Conservation (phyloP, 129 eudicot species). For the Chrysanthemum seticuspe region DNA sequence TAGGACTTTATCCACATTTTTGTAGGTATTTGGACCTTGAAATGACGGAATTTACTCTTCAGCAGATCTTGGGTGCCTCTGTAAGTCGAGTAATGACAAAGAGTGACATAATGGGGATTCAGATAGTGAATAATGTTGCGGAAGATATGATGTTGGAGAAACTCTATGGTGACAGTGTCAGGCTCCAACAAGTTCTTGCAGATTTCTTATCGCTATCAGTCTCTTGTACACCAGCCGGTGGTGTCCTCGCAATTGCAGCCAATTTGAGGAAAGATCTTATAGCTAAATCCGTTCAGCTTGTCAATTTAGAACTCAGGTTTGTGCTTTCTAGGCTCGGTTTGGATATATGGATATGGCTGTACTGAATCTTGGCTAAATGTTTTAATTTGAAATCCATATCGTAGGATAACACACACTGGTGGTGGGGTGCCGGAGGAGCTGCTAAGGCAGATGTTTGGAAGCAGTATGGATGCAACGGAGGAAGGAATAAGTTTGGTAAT, state of each 20-base stretch:
- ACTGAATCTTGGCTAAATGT: not conserved
- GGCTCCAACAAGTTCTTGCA: slow-evolving; percentile 93
- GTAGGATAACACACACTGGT: slow-evolving; percentile 87
- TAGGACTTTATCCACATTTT: not conserved
- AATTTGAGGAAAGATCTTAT: slow-evolving; percentile 45
- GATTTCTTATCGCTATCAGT: slow-evolving; percentile 69
- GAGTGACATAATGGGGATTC: slow-evolving; percentile 73
- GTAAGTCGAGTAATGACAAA: slow-evolving; percentile 80
- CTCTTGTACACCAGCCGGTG: slow-evolving; percentile 68
- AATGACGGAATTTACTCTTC: slow-evolving; percentile 82
- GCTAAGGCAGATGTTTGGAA: slow-evolving; percentile 84
- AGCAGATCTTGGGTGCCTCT: slow-evolving; percentile 72
- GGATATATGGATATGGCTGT: too few relatives aligned
- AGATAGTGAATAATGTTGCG: slow-evolving; percentile 42
- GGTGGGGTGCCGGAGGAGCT: slow-evolving; percentile 80
- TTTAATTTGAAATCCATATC: not conserved
- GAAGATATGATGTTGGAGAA: slow-evolving; percentile 47
- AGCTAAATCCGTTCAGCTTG: slow-evolving; percentile 12
- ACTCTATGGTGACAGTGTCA: slow-evolving; percentile 69
- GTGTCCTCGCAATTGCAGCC: slow-evolving; percentile 59
- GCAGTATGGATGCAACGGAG: slow-evolving; percentile 56
- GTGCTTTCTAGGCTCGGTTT: too few relatives aligned
- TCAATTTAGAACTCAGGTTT: too few relatives aligned
- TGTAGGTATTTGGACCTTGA: slow-evolving; percentile 81
- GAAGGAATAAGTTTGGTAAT: slow-evolving; percentile 81